Conservation (phyloP, 2,329 filamentous ascomycete genomes). For the Colletotrichum sp. region DNA sequence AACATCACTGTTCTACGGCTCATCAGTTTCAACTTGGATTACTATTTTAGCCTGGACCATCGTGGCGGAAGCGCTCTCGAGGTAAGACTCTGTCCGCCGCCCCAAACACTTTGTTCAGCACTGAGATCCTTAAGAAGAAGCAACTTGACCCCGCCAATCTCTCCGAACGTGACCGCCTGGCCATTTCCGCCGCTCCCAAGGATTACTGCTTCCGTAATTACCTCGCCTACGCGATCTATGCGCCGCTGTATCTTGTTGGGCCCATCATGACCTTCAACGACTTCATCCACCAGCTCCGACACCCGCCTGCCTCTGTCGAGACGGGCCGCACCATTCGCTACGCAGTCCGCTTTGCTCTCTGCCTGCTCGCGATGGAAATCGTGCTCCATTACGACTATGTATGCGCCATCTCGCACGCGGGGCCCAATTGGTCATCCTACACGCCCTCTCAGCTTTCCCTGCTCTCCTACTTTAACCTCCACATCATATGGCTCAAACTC, state of each 20-base stretch:
- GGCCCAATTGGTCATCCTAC: constrained; percentile 82
- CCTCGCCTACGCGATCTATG: constrained; percentile 87
- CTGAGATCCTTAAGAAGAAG: constrained; percentile 92
- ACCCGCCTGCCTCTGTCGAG: constrained; percentile 75
- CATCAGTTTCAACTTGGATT: constrained; percentile 96
- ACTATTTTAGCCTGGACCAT: constrained; percentile 86
- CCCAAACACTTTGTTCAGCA: constrained; percentile 7
- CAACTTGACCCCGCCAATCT: constrained; percentile 87
- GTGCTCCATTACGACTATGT: constrained; percentile 93
- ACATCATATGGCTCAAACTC: constrained; percentile 97
- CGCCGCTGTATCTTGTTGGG: constrained; percentile 89
- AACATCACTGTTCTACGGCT: constrained; percentile 92
- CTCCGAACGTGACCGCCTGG: constrained; percentile 86
- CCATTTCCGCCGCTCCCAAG: constrained; percentile 70
- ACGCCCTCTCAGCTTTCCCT: constrained; percentile 87
- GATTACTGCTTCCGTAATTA: constrained; percentile 89
- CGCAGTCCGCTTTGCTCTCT: constrained; percentile 79
- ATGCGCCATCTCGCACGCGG: constrained; percentile 85
- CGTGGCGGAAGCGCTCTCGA: constrained; percentile 73
- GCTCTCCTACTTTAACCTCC: constrained; percentile 93
- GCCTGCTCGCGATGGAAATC: constrained; percentile 87
- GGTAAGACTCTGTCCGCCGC: constrained; percentile 60
- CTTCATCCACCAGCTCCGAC: constrained; percentile 86
- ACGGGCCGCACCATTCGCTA: constrained; percentile 77
- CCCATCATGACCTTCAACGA: constrained; percentile 98